Conservation (phyloP, 768 basidiomycete species). For the Pholiota conissans region DNA sequence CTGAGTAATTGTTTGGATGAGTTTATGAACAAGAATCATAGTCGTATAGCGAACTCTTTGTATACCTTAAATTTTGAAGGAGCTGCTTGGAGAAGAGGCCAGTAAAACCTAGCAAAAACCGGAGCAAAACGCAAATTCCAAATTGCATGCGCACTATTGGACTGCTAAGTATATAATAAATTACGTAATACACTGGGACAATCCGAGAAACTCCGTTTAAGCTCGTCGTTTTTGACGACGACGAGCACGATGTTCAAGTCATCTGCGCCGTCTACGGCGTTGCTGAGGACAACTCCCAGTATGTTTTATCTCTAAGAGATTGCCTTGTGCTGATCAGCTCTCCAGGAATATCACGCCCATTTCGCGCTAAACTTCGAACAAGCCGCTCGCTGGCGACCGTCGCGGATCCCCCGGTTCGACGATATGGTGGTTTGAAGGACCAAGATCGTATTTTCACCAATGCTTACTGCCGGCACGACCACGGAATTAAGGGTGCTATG, state of each 20-base stretch:
- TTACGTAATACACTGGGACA: conserved; percentile 16
- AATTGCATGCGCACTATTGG: no score
- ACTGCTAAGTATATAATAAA: neutral
- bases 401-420: conserved; percentile 82
- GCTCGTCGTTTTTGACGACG: conserved; percentile 26
- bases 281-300: conserved; percentile 29
- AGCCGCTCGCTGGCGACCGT: conserved; percentile 67
- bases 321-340: conserved; percentile 4
- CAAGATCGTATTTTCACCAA: conserved; percentile 95
- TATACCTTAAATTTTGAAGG: no score
- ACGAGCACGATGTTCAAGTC: conserved; percentile 36
- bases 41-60: no score
- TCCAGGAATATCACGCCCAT: conserved; percentile 27
- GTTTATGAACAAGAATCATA: no score
- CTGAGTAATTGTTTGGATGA: no score
- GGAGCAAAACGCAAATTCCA: no score
- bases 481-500: conserved; percentile 89
- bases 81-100: no score
- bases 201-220: conserved; percentile 32
- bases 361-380: conserved; percentile 35
- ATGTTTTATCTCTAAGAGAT: neutral
- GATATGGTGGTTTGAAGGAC: conserved; percentile 93
- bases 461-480: conserved; percentile 84
- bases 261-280: conserved; percentile 35
- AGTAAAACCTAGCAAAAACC: no score